Conservation (phyloP, 371 early-diverging fungal species). For the Antonospora locustae region DNA sequence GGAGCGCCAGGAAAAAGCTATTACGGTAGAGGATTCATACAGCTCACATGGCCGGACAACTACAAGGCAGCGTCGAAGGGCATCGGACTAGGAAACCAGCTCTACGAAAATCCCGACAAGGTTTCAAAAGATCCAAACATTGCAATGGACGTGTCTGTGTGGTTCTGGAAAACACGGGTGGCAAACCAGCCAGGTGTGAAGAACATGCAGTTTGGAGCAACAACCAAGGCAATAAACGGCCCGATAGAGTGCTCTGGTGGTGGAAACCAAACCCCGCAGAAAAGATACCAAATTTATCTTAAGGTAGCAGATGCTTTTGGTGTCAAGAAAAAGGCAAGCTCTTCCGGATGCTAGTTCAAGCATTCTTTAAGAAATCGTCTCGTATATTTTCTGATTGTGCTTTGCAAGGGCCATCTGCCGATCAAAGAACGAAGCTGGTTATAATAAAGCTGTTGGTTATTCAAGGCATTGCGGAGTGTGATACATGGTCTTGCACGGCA, state of each 20-base stretch:
- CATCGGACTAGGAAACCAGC: slow-evolving; percentile 44
- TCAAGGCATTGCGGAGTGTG: no score
- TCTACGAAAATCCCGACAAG: slow-evolving; percentile 51
- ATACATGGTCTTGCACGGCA: no score
- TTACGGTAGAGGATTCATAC: slow-evolving; percentile 55
- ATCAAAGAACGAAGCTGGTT: no score
- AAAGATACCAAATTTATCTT: slow-evolving; percentile 50
- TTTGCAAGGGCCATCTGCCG: no score
- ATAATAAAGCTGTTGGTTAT: no score
- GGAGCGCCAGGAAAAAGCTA: slow-evolving; percentile 54
- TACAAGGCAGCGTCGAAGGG: slow-evolving; percentile 51
- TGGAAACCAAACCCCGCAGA: slow-evolving; percentile 36
- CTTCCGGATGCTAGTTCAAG: slow-evolving; percentile 51
- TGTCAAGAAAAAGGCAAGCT: slow-evolving; percentile 40
- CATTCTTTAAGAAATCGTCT: slow-evolving; percentile 6
- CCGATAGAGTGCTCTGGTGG: slow-evolving; percentile 51
- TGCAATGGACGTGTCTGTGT: slow-evolving; percentile 44
- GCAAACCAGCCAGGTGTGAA: slow-evolving; percentile 37
- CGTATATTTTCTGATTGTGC: neutral
- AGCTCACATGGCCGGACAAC: slow-evolving; percentile 54
- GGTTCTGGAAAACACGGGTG: slow-evolving; percentile 55
- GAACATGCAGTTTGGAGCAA: slow-evolving; percentile 49
- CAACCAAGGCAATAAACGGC: slow-evolving; percentile 56
- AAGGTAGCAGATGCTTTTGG: slow-evolving; percentile 48
- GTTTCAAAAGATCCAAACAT: slow-evolving; percentile 51